Percentiles rank a stretch among this genome's conserved stretches.
Evolutionary conservation across 805 yeast genomes (phyloP).

Genomic region (Maudiozyma turicensis): DNA sequence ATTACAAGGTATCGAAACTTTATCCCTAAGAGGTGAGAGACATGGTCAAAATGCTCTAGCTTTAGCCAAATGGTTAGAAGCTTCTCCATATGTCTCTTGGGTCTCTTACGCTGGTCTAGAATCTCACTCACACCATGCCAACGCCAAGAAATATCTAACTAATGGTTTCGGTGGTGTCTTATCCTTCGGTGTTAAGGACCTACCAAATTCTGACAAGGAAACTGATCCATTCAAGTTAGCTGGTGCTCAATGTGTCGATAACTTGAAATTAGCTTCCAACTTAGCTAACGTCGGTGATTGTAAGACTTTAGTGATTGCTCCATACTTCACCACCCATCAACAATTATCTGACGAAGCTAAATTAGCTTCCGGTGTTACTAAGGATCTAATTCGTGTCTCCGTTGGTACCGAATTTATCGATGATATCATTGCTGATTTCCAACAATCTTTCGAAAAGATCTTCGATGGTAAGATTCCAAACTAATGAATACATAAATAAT

Average conservation of each 20-base stretch:
- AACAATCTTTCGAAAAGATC: conserved; percentile 61
- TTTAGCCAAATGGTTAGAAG: conserved; percentile 69
- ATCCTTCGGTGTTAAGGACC: conserved; percentile 78
- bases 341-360: conserved; percentile 81
- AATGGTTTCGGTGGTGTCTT: conserved; percentile 82
- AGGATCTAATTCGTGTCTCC: conserved; percentile 79
- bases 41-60: conserved; percentile 75
- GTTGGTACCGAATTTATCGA: conserved; percentile 89
- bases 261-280: conserved; percentile 76
- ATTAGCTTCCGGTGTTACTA: conserved; percentile 73
- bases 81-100: conserved; percentile 68
- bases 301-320: conserved; percentile 91
- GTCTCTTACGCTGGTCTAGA: conserved; percentile 89
- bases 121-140: conserved; percentile 65
- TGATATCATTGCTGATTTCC: conserved; percentile 82
- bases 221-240: conserved; percentile 59
- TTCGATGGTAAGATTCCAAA: conserved; percentile 22
- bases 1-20: conserved; percentile 88
- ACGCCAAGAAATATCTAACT: conserved; percentile 71
- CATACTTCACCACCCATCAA: conserved; percentile 92
- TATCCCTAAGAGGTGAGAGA: conserved; percentile 89
- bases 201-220: conserved; percentile 37
- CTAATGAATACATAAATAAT: neutral
- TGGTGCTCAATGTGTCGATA: conserved; percentile 78
- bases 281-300: conserved; percentile 96